Percentiles rank a stretch among this genome's conserved stretches.
Conservation (phyloP, 345 rosid species). For the Nephelium lappaceum region DNA sequence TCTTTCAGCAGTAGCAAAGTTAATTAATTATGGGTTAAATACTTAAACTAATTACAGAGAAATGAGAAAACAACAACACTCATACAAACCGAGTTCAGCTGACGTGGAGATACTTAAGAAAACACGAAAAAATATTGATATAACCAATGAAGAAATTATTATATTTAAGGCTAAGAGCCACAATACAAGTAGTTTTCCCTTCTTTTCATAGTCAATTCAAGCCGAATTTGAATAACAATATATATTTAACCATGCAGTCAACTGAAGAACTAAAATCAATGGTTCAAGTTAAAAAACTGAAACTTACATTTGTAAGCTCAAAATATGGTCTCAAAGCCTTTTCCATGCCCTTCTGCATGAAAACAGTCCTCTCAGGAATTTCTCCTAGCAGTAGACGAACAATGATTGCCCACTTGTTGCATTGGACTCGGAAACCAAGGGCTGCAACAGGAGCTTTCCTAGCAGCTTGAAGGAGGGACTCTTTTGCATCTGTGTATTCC, state of each 20-base stretch:
- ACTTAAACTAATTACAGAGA: neutral
- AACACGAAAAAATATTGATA: neutral
- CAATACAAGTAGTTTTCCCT: neutral
- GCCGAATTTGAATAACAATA: neutral
- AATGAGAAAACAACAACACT: neutral
- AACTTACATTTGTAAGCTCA: conserved; percentile 63
- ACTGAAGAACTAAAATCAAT: neutral
- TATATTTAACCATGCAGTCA: neutral
- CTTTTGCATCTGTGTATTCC: conserved; percentile 68
- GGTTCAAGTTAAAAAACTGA: neutral
- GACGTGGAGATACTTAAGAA: neutral
- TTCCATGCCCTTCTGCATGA: conserved; percentile 69
- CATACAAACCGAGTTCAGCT: neutral
- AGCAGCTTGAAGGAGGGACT: conserved; percentile 64
- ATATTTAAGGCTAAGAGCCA: neutral
- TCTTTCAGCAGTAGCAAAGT: neutral
- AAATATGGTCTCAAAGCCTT: conserved; percentile 63
- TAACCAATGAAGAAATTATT: neutral
- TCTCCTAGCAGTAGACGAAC: conserved; percentile 57
- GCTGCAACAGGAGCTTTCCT: conserved; percentile 57
- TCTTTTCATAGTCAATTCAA: neutral
- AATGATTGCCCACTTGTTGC: conserved; percentile 64
- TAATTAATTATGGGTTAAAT: neutral
- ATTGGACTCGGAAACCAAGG: conserved; percentile 57
- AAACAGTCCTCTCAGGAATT: conserved; percentile 61